These are phyloP conservation scores for Cordia subcordata DNA, from an alignment of 257 asterid genomes.

Conservation along the genomic window DNA sequence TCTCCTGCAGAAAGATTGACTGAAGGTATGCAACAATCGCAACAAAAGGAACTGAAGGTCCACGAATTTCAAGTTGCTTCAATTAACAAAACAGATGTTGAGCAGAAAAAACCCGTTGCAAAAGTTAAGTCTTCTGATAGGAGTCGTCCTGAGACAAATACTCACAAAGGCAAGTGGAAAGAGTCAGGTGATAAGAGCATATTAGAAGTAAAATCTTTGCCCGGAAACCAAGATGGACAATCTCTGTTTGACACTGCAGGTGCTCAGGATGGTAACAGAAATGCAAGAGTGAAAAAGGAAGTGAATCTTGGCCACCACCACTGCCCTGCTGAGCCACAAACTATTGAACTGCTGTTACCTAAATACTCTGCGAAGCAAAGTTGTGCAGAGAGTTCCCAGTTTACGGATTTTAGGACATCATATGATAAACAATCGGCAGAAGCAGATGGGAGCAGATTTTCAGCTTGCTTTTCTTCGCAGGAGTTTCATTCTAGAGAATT, in stretches of 20 bases:
- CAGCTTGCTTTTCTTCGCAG: constrained; percentile 46
- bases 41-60: constrained; percentile 32
- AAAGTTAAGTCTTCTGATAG: constrained; percentile 26
- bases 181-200: constrained; percentile 25
- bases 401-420: constrained; percentile 40
- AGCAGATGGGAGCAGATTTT: constrained; percentile 27
- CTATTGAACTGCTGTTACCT: constrained; percentile 38
- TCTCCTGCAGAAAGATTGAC: constrained; percentile 15
- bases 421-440: constrained; percentile 39
- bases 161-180: constrained; percentile 31
- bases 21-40: constrained; percentile 20
- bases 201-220: constrained; percentile 27
- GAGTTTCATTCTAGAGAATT: constrained; percentile 36
- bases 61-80: constrained; percentile 31
- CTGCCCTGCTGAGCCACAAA: constrained; percentile 30
- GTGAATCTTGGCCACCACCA: constrained; percentile 21
- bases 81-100: constrained; percentile 22
- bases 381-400: constrained; percentile 36
- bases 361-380: constrained; percentile 31
- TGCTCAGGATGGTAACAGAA: constrained; percentile 24
- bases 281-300: constrained; percentile 19
- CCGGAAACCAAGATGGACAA: constrained; percentile 22
- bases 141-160: constrained; percentile 18
- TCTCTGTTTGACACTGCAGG: constrained; percentile 7
- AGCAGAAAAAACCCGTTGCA: constrained; percentile 31